These are phyloP conservation scores for Verticillium tricorpus DNA, from an alignment of 2,329 filamentous ascomycete species.

Conservation along the genomic window DNA sequence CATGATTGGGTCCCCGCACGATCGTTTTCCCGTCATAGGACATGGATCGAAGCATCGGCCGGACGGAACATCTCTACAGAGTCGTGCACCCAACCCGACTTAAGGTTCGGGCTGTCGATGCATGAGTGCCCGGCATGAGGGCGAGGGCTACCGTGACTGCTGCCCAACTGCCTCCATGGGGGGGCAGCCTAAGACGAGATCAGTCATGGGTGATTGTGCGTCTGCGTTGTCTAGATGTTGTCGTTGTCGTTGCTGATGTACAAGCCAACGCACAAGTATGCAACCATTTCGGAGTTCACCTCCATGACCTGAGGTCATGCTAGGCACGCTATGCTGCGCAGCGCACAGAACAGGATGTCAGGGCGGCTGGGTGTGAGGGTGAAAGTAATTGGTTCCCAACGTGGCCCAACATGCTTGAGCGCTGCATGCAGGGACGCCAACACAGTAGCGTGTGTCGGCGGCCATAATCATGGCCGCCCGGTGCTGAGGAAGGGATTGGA, in stretches of 20 bases:
- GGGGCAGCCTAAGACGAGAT: not conserved
- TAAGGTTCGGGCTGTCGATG: not conserved
- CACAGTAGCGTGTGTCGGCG: not conserved
- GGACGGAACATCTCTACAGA: not conserved
- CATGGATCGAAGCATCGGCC: not conserved
- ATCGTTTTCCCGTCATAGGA: no score
- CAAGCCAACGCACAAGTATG: not conserved
- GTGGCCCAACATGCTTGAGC: not conserved
- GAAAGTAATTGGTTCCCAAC: not conserved
- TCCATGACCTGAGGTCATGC: not conserved
- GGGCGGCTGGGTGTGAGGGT: not conserved
- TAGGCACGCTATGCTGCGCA: not conserved
- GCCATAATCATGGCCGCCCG: not conserved
- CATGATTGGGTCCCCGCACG: no score
- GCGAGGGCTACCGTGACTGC: conserved; percentile 21
- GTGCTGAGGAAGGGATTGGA: no score
- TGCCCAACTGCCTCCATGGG: not conserved
- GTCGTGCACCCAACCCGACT: not conserved
- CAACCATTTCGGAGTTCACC: not conserved
- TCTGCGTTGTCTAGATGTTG: not conserved
- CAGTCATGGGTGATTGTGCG: not conserved
- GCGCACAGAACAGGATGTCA: not conserved
- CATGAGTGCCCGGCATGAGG: not conserved
- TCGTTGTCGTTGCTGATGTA: not conserved
- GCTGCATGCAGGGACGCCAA: not conserved